Evolutionary conservation across 2,329 filamentous ascomycete species (phyloP), one percentile per base, ranked within the genome.

Genomic region (Calonectria montana): DNA sequence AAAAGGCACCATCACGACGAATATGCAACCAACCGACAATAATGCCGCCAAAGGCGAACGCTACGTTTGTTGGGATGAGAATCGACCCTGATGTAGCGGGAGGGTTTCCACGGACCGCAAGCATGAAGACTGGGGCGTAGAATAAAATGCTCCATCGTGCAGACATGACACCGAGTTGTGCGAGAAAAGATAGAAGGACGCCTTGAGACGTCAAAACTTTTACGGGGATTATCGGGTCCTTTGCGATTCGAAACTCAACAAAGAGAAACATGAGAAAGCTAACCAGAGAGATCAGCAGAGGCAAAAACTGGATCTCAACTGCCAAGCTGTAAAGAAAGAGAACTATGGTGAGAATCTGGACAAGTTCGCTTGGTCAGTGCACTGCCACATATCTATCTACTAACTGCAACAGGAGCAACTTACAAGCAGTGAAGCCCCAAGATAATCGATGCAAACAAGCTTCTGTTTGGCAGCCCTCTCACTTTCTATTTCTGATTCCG

Each of bases 81-180:
- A 96, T 92, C 4, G 93, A 88, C 3, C 94, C 95, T 2, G 94
- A 93, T 1, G 90, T 86, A 1, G 93, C 92, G 0, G 94, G 92
- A 1, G 88, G 84, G 85, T 93, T 93, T 67, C 90, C 90, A 2
- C 92, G 90, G 2, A 97, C 92, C 4, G 94, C 93, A 69, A 97
- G 91, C 39, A 94, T 93, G 77, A 94, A 96, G 50, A 95, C 91
- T 0, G 95, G 94, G 0, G 92, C 89, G 83, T 95, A 97, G 85
- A 95, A 97, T 9, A 97, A 86, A 2, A 97, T 88, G 8, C 88
- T 88, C 94, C 94, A 97, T 69, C 95, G 92, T 2, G 93, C 89
- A 80, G 94, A 91, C 94, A 97, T 96, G 81, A 95, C 89, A 23
- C 93, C 91, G 0, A 96, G 87, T 62, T 95, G 94, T 1, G 92